Conservation (phyloP, 441 rosid genomes). For the Erodium texanum region DNA sequence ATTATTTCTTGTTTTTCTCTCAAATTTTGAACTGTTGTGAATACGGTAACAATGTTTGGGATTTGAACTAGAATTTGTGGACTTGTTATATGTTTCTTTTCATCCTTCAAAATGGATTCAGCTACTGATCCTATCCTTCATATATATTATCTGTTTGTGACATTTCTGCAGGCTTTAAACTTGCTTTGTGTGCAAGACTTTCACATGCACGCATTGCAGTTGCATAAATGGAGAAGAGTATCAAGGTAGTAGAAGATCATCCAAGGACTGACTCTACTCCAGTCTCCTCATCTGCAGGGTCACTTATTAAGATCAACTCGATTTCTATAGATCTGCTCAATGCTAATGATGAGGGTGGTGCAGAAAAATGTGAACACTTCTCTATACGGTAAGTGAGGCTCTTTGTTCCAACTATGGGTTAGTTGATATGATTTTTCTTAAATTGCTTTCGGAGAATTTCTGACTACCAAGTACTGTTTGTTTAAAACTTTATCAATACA, state of each 20-base stretch:
- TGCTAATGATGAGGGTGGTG: constrained; percentile 28
- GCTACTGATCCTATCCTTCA: not conserved
- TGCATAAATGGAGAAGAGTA: constrained; percentile 23
- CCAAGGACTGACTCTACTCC: constrained; percentile 23
- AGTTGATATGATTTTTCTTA: constrained; percentile 10
- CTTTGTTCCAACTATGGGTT: constrained; percentile 6
- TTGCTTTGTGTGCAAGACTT: too few relatives aligned
- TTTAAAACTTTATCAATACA: not conserved
- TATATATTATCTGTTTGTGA: too few relatives aligned
- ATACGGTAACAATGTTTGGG: constrained; percentile 16
- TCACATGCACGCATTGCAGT: too few relatives aligned
- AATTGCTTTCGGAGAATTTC: not conserved
- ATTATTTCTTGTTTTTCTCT: too few relatives aligned
- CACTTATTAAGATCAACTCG: constrained; percentile 58
- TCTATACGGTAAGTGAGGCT: constrained; percentile 60
- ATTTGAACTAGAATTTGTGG: not conserved
- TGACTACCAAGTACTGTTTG: not conserved
- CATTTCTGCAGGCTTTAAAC: not conserved
- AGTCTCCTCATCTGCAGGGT: constrained; percentile 33
- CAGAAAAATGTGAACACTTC: constrained; percentile 55
- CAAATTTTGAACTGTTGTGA: constrained; percentile 5
- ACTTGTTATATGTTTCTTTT: not conserved
- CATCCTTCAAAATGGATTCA: constrained; percentile 8
- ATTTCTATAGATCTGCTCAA: constrained; percentile 56
- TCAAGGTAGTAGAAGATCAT: constrained; percentile 27